phyloP scores from a whole-genome alignment of 495 filamentous ascomycete genomes.

The Letharia lupina region DNA sequence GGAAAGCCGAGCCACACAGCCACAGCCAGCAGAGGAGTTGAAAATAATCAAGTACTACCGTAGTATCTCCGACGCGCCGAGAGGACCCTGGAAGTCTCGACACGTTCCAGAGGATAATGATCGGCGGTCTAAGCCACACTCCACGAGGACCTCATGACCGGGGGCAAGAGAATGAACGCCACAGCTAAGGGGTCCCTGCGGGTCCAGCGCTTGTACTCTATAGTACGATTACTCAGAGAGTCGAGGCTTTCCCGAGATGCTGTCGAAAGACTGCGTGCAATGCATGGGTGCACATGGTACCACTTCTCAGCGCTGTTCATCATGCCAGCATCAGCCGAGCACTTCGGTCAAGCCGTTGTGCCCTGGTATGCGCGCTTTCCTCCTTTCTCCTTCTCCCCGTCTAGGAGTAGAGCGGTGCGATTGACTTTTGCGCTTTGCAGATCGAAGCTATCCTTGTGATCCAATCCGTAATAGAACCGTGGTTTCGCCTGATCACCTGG shows the following conservation, averaged over 20 bases:
- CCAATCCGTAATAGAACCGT: background rate
- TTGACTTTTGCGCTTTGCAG: background rate
- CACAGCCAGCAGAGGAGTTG: too few relatives aligned
- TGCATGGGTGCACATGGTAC: too few relatives aligned
- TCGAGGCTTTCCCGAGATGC: background rate
- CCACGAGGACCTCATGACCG: background rate
- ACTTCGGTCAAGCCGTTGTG: background rate
- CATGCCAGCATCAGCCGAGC: background rate
- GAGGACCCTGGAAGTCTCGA: too few relatives aligned
- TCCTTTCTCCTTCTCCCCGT: background rate
- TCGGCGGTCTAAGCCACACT: conserved; percentile 4
- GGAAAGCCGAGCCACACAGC: too few relatives aligned
- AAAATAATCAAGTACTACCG: too few relatives aligned
- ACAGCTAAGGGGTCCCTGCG: background rate
- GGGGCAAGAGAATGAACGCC: background rate
- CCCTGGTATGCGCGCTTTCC: background rate
- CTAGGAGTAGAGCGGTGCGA: background rate
- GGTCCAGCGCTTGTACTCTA: background rate
- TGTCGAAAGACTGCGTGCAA: background rate
- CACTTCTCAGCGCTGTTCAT: too few relatives aligned
- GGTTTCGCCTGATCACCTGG: background rate
- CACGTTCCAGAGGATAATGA: background rate
- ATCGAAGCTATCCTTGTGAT: background rate
- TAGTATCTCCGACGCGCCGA: background rate
- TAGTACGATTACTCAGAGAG: background rate